These are phyloP conservation scores for Botryotinia narcissicola DNA, from an alignment of 2,329 filamentous ascomycete species.

Conservation along the genomic window DNA sequence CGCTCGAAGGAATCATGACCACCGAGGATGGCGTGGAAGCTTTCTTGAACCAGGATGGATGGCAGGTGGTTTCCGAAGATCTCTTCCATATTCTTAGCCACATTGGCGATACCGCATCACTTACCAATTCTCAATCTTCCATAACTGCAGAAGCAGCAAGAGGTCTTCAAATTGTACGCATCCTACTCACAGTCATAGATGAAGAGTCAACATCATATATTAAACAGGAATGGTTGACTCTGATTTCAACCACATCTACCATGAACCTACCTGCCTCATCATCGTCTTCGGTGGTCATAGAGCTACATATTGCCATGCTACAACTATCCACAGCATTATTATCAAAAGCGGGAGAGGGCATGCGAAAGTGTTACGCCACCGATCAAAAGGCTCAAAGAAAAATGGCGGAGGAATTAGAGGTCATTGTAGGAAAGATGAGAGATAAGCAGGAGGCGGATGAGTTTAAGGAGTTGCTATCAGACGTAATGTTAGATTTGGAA, in stretches of 20 bases:
- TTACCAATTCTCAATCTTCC: not conserved
- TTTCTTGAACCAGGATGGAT: conserved; percentile 53
- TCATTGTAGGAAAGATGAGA: conserved; percentile 25
- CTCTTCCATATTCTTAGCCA: conserved; percentile 45
- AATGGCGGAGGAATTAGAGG: conserved; percentile 46
- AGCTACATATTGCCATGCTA: conserved; percentile 53
- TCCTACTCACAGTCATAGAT: conserved; percentile 54
- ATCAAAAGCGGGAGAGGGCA: conserved; percentile 44
- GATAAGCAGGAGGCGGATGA: conserved; percentile 36
- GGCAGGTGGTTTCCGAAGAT: conserved; percentile 52
- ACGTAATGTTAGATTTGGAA: conserved; percentile 18
- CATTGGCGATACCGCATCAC: conserved; percentile 10
- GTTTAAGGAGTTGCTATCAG: conserved; percentile 44
- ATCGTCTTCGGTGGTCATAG: conserved; percentile 35
- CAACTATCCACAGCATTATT: conserved; percentile 57
- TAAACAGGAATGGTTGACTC: conserved; percentile 56
- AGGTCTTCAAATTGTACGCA: conserved; percentile 55
- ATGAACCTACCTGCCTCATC: conserved; percentile 27
- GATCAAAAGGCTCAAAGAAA: conserved; percentile 52
- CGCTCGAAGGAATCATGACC: conserved; percentile 56
- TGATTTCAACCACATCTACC: conserved; percentile 51
- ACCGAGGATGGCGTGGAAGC: conserved; percentile 41
- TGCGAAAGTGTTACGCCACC: conserved; percentile 51
- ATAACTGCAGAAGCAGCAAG: conserved; percentile 43
- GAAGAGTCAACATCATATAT: conserved; percentile 43